Base-by-base conservation (phyloP, 805 yeast species). In the Kazachstania kunashirensis region DNA sequence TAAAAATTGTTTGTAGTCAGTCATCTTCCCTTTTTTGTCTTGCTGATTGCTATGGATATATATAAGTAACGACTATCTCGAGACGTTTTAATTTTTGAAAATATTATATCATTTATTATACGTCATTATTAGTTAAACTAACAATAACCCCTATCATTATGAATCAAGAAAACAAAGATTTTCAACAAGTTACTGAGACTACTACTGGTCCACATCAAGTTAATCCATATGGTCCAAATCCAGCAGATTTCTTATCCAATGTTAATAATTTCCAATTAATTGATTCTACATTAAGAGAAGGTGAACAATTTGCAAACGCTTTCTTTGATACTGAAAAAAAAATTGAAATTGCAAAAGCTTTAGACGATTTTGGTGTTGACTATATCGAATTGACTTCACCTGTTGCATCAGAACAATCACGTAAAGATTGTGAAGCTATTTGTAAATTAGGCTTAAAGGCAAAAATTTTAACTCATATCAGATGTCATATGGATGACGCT, bases 401-500 rank as follows among this genome's bases (percentile, higher is more conserved):
- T 10, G 96, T 94, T 40, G 97, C 98, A 26, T 79, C 92, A 39
- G 97, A 89, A 63, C 97, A 89, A 68, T 76, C 88, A 38, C 75
- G 94, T 59, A 66, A 59, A 43, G 98, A 89, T 65, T 89, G 97
- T 70, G 97, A 92, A 70, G 96, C 97, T 41, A 89, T 89, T 51
- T 92, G 97, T 72, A 92, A 92, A 70, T 72, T 92, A 48, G 97
- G 97, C n/a, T 76, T 89, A 60, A 85, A 83, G 67, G 89, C 96
- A 50, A 89, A 92, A 70, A 86, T 89, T 48, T 75, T 89, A 50
- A 89, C 98, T 33, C 97, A 89, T 63, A 92, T 92, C 49, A 77
- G 97, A 63, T 89, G 98, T 66, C 96, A 89, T 67, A 89, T 89
- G 97, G 96, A 89, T 63, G 98, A 89, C 55, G 98, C 97, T 38